Conservation (phyloP, 2,329 filamentous ascomycete genomes). For the Fusarium proliferatum region DNA sequence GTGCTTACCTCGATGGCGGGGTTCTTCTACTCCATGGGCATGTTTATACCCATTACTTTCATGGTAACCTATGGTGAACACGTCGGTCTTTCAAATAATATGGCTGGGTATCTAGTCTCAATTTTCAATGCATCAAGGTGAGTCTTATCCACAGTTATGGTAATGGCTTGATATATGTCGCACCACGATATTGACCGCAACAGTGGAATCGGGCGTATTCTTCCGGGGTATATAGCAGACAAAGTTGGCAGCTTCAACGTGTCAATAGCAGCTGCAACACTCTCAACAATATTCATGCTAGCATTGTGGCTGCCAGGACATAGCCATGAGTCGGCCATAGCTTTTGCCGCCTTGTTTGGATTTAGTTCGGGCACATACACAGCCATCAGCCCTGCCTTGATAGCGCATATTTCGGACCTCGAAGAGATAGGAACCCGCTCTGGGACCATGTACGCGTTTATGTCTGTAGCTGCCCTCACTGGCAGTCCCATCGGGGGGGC, state of each 20-base stretch:
- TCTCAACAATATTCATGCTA: background rate
- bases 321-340: background rate
- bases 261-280: background rate
- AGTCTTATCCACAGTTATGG: background rate
- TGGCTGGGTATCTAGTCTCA: background rate
- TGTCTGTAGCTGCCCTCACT: background rate
- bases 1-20: background rate
- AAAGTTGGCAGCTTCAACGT: background rate
- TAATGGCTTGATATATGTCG: background rate
- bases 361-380: background rate
- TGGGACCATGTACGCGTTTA: background rate
- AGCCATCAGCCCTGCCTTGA: background rate
- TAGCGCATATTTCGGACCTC: background rate
- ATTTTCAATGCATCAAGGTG: background rate
- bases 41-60: background rate
- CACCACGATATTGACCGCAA: background rate
- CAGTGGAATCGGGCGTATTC: background rate
- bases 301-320: background rate
- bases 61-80: background rate
- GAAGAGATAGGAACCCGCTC: background rate
- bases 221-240: background rate
- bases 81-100: background rate
- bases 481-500: background rate
- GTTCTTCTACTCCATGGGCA: background rate
- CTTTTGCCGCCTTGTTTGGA: background rate